Evolutionary conservation across 2,329 filamentous ascomycete species (phyloP), one percentile per base, ranked within the genome.

Genomic region (Venturia nashicola): DNA sequence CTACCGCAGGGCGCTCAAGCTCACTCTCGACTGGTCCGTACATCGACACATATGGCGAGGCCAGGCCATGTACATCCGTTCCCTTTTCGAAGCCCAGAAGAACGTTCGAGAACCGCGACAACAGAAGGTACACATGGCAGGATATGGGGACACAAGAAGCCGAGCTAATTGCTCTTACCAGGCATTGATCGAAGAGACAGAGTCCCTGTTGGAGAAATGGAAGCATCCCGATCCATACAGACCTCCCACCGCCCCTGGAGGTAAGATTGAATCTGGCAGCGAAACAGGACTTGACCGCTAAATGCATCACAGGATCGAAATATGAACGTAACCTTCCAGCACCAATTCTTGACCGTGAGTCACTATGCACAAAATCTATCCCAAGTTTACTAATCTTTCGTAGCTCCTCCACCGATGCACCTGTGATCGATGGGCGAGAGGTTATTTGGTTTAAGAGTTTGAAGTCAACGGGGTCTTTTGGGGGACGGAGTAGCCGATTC

Each of bases 211-310:
- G 67, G 86, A 94, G 72, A 89, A 87, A 76, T 99, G 93, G 93
- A 97, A 97, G 79, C 94, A 99, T 73, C 94, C 94, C 3, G 94
- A 99, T 75, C 92, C 94, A 40, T 97, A 96, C 75, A 81, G 84
- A 69, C 85, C 88, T 68, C 94, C 94, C 16, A 96, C 91, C 51
- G 93, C 94, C 46, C 94, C 94, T 12, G 94, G 94, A 82, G 94
- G 93, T 94, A 80, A 68, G 83, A 72, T 42, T 63, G 27, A 42
- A 42, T 23, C 48, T 42, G 48, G 34, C 44, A 69, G 59, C 64
- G 36, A 63, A 42, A 60, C 44, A 63, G 61, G 36, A 42, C 44
- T 64, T 34, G 51, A n/a, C n/a, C 55, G 51, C 60, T 48, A 11
- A 48, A 11, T 14, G 44, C 1, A 39, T 27, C 66, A 57, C 69